Evolutionary conservation across 208 protist species (phyloP).

Genomic region (Leptomonas seymouri): DNA sequence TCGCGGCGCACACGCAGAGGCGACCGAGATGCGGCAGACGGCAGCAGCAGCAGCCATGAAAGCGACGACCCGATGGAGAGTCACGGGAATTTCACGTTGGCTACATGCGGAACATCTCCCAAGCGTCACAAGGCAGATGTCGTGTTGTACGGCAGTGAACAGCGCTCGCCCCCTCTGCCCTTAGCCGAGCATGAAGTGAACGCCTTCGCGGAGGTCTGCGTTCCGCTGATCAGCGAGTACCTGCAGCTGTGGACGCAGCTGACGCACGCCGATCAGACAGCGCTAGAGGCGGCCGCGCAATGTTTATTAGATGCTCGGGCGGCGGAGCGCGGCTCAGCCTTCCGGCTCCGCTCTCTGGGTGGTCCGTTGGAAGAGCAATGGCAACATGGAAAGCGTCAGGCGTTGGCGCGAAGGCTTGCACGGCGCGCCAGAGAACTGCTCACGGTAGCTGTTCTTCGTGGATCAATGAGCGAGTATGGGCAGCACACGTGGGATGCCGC

Average conservation of each 20-base stretch:
- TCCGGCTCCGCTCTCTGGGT: background rate
- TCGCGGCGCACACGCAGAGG: background rate
- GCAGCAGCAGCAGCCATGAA: background rate
- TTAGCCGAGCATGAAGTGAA: background rate
- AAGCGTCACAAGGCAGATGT: background rate
- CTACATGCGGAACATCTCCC: too few species aligned
- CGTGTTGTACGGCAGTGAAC: background rate
- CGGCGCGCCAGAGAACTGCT: slow-evolving; percentile 18
- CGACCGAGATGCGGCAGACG: background rate
- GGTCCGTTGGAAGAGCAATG: background rate
- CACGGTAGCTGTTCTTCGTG: slow-evolving; percentile 24
- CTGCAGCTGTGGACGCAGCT: slow-evolving; percentile 27
- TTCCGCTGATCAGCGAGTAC: slow-evolving; percentile 22
- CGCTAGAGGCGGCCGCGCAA: slow-evolving; percentile 14
- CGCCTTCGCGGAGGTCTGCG: slow-evolving; percentile 18
- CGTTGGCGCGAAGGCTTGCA: background rate
- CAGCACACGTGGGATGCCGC: slow-evolving; percentile 20
- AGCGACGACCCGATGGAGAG: background rate
- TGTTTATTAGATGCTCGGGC: background rate
- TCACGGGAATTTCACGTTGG: too few species aligned
- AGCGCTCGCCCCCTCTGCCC: background rate
- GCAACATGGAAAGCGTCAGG: slow-evolving; percentile 1
- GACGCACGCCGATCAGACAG: slow-evolving; percentile 11
- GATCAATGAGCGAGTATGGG: slow-evolving; percentile 31
- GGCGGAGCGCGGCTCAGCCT: background rate